These are phyloP conservation scores for Discostella pseudostelligera DNA, from an alignment of 108 stramenopile species.

Conservation along the genomic window DNA sequence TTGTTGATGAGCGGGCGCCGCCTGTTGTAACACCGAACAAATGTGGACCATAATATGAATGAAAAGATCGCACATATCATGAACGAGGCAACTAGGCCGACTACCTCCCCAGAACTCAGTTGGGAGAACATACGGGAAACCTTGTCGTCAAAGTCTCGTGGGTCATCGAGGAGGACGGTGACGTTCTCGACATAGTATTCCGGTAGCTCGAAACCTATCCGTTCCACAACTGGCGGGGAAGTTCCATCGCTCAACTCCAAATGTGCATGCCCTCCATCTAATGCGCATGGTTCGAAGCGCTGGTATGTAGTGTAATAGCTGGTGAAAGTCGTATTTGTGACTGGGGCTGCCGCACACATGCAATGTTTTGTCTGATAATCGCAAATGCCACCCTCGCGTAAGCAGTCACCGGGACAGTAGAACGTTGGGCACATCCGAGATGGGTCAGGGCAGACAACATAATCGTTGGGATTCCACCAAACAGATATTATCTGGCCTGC, in stretches of 20 bases:
- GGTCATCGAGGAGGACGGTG: constrained; percentile 39
- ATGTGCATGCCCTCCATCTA: constrained; percentile 9
- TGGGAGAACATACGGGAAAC: constrained; percentile 47
- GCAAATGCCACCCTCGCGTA: constrained; percentile 68
- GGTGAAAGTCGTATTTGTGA: constrained; percentile 26
- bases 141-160: constrained; percentile 43
- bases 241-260: background rate
- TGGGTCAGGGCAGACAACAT: constrained; percentile 72
- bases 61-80: constrained; percentile 36
- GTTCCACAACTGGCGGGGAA: constrained; percentile 25
- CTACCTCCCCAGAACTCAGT: constrained; percentile 44
- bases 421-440: constrained; percentile 77
- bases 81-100: constrained; percentile 48
- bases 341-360: constrained; percentile 51
- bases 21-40: constrained; percentile 31
- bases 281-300: constrained; percentile 33
- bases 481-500: constrained; percentile 59
- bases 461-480: constrained; percentile 52
- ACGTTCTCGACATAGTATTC: constrained; percentile 48
- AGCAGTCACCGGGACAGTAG: constrained; percentile 76
- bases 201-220: constrained; percentile 40
- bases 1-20: constrained; percentile 12
- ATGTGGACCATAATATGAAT: constrained; percentile 30
- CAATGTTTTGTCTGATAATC: constrained; percentile 69
- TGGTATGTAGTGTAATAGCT: constrained; percentile 18